phyloP scores from a whole-genome alignment of 176 grass and related monocot genomes.

The Triticum turgidum region DNA sequence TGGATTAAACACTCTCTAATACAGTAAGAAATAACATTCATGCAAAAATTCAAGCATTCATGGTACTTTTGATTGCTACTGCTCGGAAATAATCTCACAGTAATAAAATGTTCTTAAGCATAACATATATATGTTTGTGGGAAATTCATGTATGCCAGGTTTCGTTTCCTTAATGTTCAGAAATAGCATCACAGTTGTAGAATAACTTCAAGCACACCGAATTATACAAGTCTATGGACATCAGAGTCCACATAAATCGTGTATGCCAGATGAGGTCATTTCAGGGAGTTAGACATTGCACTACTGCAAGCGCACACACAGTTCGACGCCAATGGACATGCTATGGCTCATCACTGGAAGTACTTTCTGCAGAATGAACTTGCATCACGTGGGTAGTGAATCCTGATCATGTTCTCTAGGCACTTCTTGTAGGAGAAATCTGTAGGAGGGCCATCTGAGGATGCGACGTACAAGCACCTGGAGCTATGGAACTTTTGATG shows the following conservation, averaged over 20 bases:
- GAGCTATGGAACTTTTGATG: constrained; percentile 32
- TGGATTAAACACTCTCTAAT: not conserved
- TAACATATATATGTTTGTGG: constrained; percentile 13
- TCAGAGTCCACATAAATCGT: not conserved
- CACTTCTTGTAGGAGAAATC: constrained; percentile 68
- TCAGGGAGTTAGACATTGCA: not conserved
- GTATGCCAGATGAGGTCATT: not conserved
- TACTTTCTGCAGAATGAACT: constrained; percentile 50
- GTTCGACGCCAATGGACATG: not conserved
- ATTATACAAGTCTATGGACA: constrained; percentile 31
- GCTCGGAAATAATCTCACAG: constrained; percentile 3
- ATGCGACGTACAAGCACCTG: constrained; percentile 46
- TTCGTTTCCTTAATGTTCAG: constrained; percentile 7
- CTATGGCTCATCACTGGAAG: constrained; percentile 31
- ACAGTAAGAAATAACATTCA: not conserved
- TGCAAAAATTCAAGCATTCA: not conserved
- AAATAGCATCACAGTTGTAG: constrained; percentile 17
- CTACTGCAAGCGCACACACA: not conserved
- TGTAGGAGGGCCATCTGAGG: constrained; percentile 10
- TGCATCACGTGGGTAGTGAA: constrained; percentile 26
- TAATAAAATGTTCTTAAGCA: constrained; percentile 2
- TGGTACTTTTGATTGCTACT: not conserved
- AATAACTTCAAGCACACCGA: not conserved
- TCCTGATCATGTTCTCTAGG: constrained; percentile 49
- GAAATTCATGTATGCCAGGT: not conserved